Conservation (phyloP, 1,284 basidiomycete genomes). For the Heterobasidion occidentale region DNA sequence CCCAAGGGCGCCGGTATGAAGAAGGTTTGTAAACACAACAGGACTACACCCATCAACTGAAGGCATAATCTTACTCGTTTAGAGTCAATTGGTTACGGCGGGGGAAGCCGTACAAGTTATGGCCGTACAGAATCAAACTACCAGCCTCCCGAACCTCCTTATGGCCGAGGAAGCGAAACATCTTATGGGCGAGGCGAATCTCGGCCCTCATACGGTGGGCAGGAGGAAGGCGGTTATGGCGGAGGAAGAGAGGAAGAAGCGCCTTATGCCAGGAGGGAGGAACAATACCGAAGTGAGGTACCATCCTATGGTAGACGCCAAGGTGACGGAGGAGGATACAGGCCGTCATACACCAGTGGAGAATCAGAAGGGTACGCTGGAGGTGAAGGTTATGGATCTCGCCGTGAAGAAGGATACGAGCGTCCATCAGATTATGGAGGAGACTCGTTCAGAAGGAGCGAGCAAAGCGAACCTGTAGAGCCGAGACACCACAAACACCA, state of each 20-base stretch:
- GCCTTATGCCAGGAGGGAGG: background rate
- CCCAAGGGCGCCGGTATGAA: background rate
- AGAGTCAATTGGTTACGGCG: background rate
- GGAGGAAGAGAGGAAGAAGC: background rate
- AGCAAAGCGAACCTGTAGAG: background rate
- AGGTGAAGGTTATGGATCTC: background rate
- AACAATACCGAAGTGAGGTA: background rate
- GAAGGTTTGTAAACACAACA: background rate
- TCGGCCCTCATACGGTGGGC: background rate
- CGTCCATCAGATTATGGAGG: background rate
- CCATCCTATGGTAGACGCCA: background rate
- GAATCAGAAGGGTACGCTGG: background rate
- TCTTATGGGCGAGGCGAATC: background rate
- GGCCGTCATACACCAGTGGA: conserved; percentile 6
- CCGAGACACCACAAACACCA: background rate
- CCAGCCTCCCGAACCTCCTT: background rate
- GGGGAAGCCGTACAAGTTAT: background rate
- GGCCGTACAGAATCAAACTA: background rate
- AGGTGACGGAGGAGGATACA: conserved; percentile 8
- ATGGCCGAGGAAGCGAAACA: background rate
- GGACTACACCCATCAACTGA: background rate
- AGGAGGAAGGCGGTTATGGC: background rate
- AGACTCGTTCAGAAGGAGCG: background rate
- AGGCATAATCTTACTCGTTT: background rate
- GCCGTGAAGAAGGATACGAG: background rate